Evolutionary conservation across 768 basidiomycete species (phyloP).

Genomic region (Lentinula raphanica): DNA sequence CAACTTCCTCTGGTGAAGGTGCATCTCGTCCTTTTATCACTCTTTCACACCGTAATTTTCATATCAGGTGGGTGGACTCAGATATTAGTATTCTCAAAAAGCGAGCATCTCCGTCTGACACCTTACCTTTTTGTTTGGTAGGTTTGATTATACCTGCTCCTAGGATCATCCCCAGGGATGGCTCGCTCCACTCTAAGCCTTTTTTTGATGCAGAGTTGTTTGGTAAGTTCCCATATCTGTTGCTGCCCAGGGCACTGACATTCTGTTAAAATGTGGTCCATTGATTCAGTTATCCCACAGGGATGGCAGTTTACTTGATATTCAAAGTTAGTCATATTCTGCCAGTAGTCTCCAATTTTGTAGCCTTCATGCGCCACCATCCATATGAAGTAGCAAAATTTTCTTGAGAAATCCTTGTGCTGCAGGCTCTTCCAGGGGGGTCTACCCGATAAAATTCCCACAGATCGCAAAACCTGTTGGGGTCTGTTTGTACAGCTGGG

Average conservation of each 20-base stretch:
- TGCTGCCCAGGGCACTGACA: slow-evolving; percentile 18
- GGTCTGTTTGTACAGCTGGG: too few relatives aligned
- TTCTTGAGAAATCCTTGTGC: slow-evolving; percentile 7
- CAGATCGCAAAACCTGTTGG: neutral
- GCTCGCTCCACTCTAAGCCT: slow-evolving; percentile 7
- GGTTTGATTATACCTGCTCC: slow-evolving; percentile 7
- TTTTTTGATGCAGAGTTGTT: slow-evolving; percentile 15
- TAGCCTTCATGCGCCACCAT: neutral
- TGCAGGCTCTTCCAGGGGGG: slow-evolving; percentile 10
- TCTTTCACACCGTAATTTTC: slow-evolving; percentile 23
- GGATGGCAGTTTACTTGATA: neutral
- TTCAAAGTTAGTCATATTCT: neutral
- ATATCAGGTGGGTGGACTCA: slow-evolving; percentile 24
- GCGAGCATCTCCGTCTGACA: slow-evolving; percentile 7
- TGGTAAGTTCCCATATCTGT: slow-evolving; percentile 17
- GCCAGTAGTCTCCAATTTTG: neutral
- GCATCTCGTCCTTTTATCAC: slow-evolving; percentile 14
- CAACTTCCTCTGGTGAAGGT: slow-evolving; percentile 4
- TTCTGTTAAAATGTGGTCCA: too few relatives aligned
- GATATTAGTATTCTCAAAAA: slow-evolving; percentile 21
- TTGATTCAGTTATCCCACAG: slow-evolving; percentile 16
- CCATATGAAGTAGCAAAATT: slow-evolving; percentile 10
- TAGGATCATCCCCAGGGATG: slow-evolving; percentile 14
- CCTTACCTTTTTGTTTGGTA: slow-evolving; percentile 1
- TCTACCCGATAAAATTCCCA: neutral